Evolutionary conservation across 257 asterid genomes (phyloP).

Genomic region (Apocynum venetum): DNA sequence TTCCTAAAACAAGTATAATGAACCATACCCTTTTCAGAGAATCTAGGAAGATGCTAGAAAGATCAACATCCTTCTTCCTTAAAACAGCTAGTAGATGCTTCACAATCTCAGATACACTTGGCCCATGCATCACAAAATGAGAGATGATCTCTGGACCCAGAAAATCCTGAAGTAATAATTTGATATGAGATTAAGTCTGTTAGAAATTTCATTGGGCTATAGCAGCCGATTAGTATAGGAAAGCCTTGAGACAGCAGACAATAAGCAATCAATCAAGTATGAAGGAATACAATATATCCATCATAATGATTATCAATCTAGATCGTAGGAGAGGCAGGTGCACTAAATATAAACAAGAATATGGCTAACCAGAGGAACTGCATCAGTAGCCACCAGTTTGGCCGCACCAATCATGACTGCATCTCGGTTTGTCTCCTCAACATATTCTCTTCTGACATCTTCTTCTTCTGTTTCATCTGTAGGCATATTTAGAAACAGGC

Average conservation of each 20-base stretch:
- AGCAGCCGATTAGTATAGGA: not conserved
- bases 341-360: slow-evolving; percentile 7
- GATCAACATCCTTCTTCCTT: slow-evolving; percentile 61
- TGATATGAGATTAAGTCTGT: not conserved
- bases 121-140: slow-evolving; percentile 56
- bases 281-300: not conserved
- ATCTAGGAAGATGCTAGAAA: slow-evolving; percentile 56
- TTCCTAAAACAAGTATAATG: not conserved
- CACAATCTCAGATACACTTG: slow-evolving; percentile 69
- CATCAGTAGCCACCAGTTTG: slow-evolving; percentile 67
- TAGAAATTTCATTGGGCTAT: not conserved
- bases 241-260: not conserved
- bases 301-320: not conserved
- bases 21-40: slow-evolving; percentile 61
- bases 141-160: slow-evolving; percentile 83
- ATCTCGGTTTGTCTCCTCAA: slow-evolving; percentile 86
- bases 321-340: not conserved
- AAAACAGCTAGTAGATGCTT: slow-evolving; percentile 74
- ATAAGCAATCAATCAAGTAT: not conserved
- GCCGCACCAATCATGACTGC: slow-evolving; percentile 70
- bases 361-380: slow-evolving; percentile 67
- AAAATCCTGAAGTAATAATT: slow-evolving; percentile 53
- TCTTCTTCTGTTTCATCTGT: slow-evolving; percentile 83
- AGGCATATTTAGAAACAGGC: slow-evolving; percentile 16
- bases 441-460: slow-evolving; percentile 70